Evolutionary conservation across 1,284 basidiomycete species (phyloP), one percentile per base, ranked within the genome.

Genomic region (Ceratobasidium papillatum): DNA sequence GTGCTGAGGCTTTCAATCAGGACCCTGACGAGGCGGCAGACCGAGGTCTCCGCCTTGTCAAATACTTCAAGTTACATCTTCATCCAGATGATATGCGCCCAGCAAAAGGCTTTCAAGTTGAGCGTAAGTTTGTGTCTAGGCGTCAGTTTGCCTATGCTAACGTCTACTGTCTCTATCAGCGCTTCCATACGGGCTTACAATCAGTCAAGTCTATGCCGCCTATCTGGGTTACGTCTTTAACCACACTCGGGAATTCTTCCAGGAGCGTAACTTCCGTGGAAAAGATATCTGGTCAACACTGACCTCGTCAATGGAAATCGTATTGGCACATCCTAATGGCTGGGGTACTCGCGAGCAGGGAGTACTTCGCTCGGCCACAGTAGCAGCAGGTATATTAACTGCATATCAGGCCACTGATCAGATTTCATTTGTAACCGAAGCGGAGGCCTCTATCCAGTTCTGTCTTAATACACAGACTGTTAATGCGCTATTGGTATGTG

Each of bases 401-500:
- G 1, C 3, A 27, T 2, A n/a, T 7, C 1, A 3, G 1, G 59
- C 49, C 3, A 8, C 12, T 7, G 2, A 30, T 0, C 63, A 61
- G 1, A 62, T 78, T 4, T 30, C 30, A 0, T 77, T 77, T 34
- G 68, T 77, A 1, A 68, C 62, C 9, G 77, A 77, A 43, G 77
- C 58, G 0, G 77, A 77, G 27, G 77, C 77, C 3, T 74, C 74
- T 0, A 74, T 77, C 3, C 77, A 77, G 49, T 77, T 75, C 30
- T 73, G 63, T 19, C 63, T 38, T 4, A 61, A 22, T 47, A 27
- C 27, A 34, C 62, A 11, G 27, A 76, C 41, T 5, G 4, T 17
- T 19, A 14, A 25, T n/a, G 12, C 45, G 8, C 43, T 66, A 5
- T 8, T 38, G 4, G 56, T 68, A 25, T n/a, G 47, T 36, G 25